Conservation (phyloP, 164 flowering plant genomes). For the Kingdonia uniflora region DNA sequence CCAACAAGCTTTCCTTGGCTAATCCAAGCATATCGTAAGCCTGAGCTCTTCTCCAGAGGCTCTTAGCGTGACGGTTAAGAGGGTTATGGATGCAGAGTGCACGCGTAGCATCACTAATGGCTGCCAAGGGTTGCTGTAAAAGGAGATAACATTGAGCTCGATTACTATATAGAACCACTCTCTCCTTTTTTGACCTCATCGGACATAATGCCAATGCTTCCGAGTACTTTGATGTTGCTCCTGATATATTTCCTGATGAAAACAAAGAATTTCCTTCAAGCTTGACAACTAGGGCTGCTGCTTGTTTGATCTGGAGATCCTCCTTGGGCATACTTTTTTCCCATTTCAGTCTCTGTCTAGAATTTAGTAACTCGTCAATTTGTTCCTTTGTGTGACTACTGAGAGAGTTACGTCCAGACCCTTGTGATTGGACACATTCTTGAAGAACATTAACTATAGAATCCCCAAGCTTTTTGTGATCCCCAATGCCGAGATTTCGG, state of each 20-base stretch:
- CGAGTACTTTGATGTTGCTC: constrained; percentile 87
- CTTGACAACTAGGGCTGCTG: constrained; percentile 90
- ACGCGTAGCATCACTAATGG: constrained; percentile 93
- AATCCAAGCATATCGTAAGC: constrained; percentile 96
- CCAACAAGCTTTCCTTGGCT: constrained; percentile 94
- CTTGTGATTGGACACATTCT: constrained; percentile 68
- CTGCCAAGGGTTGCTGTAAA: constrained; percentile 83
- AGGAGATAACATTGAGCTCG: constrained; percentile 95
- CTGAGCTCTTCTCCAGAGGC: constrained; percentile 98
- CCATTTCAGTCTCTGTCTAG: constrained; percentile 74
- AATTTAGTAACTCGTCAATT: constrained; percentile 58
- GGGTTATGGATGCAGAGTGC: constrained; percentile 93
- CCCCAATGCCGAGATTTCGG: constrained; percentile 80
- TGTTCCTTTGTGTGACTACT: constrained; percentile 50
- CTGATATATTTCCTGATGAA: constrained; percentile 91
- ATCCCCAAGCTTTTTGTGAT: constrained; percentile 93
- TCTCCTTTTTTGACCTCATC: constrained; percentile 76
- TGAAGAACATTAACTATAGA: constrained; percentile 68
- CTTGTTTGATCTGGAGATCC: constrained; percentile 96
- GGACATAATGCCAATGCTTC: constrained; percentile 93
- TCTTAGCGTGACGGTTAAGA: constrained; percentile 88
- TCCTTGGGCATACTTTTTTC: constrained; percentile 96
- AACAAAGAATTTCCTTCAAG: constrained; percentile 97
- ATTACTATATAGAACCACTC: constrained; percentile 86
- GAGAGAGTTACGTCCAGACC: constrained; percentile 43